These are phyloP conservation scores for Heritiera littoralis DNA, from an alignment of 345 rosid species.

Conservation along the genomic window DNA sequence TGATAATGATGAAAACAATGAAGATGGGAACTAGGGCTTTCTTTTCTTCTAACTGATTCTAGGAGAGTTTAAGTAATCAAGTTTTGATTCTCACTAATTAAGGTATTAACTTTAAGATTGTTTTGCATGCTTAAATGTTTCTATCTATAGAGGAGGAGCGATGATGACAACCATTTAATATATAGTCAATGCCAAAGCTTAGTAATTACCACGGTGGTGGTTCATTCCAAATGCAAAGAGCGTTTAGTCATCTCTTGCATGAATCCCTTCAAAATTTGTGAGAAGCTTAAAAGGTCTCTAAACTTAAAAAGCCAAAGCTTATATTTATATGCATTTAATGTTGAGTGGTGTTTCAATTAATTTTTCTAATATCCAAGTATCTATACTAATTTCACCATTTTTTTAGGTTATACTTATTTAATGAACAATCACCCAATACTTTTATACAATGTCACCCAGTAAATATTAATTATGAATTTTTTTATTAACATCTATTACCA, in stretches of 20 bases:
- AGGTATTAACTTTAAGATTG: constrained; percentile 7
- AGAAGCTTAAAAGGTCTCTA: too few species aligned
- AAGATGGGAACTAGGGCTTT: constrained; percentile 9
- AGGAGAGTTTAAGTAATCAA: not conserved
- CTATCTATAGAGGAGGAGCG: constrained; percentile 11
- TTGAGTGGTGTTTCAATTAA: constrained; percentile 20
- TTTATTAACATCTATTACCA: not conserved
- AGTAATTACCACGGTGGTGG: too few species aligned
- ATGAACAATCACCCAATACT: not conserved
- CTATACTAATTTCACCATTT: too few species aligned
- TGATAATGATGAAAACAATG: constrained; percentile 30
- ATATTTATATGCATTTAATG: constrained; percentile 30
- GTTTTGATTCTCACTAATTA: constrained; percentile 9
- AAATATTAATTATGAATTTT: not conserved
- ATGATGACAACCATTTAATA: constrained; percentile 21
- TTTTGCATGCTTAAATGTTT: not conserved
- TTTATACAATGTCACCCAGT: too few species aligned
- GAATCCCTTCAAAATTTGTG: too few species aligned
- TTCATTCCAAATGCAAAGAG: too few species aligned
- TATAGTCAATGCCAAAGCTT: not conserved
- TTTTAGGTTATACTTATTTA: not conserved
- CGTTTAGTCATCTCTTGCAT: too few species aligned
- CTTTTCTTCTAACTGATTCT: constrained; percentile 20
- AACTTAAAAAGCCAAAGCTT: constrained; percentile 15
- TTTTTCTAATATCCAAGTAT: too few species aligned